These are phyloP conservation scores for Zalerion maritima DNA, from an alignment of 495 filamentous ascomycete genomes.

Conservation along the genomic window DNA sequence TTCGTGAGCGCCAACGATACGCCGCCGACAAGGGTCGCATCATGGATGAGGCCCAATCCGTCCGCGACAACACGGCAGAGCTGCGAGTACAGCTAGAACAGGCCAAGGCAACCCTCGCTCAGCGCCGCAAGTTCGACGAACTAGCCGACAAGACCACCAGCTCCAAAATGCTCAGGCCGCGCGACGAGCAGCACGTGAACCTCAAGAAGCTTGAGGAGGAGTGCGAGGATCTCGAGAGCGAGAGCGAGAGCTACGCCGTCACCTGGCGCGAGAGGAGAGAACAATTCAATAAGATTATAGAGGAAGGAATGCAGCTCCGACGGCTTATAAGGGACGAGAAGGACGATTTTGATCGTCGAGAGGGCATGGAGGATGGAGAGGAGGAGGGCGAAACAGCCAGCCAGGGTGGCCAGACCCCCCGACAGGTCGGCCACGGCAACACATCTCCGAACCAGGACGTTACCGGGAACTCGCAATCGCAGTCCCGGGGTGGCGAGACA, in stretches of 20 bases:
- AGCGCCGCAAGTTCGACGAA: constrained; percentile 77
- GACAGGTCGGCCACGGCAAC: constrained; percentile 23
- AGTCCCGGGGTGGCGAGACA: constrained; percentile 29
- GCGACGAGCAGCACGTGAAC: constrained; percentile 68
- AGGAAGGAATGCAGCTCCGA: constrained; percentile 74
- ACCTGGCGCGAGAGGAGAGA: constrained; percentile 78
- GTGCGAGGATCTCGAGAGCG: constrained; percentile 72
- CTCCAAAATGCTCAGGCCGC: constrained; percentile 60
- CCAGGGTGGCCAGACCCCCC: constrained; percentile 27
- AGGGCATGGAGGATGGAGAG: constrained; percentile 75
- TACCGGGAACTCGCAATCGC: constrained; percentile 15
- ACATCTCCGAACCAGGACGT: constrained; percentile 24
- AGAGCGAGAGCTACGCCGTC: constrained; percentile 63
- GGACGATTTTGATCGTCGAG: constrained; percentile 58
- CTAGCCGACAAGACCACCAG: constrained; percentile 74
- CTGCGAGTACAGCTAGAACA: constrained; percentile 59
- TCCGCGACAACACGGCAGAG: constrained; percentile 59
- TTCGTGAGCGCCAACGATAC: constrained; percentile 74
- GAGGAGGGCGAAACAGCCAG: constrained; percentile 43
- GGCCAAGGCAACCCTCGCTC: constrained; percentile 57
- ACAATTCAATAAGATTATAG: constrained; percentile 83
- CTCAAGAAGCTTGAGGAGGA: constrained; percentile 71
- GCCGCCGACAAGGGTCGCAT: constrained; percentile 67
- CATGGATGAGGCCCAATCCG: constrained; percentile 53
- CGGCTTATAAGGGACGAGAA: constrained; percentile 88